These are phyloP conservation scores for Claviceps arundinis DNA, from an alignment of 2,329 filamentous ascomycete species.

Conservation along the genomic window DNA sequence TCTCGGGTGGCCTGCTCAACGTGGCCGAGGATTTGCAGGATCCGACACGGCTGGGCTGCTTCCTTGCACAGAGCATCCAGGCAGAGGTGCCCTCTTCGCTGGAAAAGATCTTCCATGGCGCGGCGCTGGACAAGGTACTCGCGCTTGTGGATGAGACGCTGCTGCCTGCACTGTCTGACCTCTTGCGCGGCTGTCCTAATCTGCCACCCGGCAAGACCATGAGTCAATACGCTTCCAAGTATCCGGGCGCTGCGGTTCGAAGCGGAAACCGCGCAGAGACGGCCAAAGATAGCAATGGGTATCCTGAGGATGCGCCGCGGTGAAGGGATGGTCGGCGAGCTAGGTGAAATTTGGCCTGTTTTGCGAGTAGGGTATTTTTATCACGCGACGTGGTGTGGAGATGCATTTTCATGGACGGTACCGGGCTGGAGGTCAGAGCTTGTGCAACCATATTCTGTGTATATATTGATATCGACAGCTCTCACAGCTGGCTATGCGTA, in stretches of 20 bases:
- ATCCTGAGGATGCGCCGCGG: slow-evolving; percentile 2
- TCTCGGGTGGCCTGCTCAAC: slow-evolving; percentile 33
- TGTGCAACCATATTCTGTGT: too few relatives aligned
- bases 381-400: not conserved
- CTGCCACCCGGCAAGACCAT: slow-evolving; percentile 5
- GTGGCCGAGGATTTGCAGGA: slow-evolving; percentile 3
- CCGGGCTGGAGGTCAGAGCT: too few relatives aligned
- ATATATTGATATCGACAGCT: too few relatives aligned
- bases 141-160: not conserved
- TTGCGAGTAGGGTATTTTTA: not conserved
- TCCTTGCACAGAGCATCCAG: slow-evolving; percentile 5
- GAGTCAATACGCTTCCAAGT: slow-evolving; percentile 3
- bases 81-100: slow-evolving; percentile 6
- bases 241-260: not conserved
- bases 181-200: slow-evolving; percentile 1
- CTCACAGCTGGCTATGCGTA: too few relatives aligned
- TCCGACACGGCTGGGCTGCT: not conserved
- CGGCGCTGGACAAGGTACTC: not conserved
- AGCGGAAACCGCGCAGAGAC: slow-evolving; percentile 1
- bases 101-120: slow-evolving; percentile 3
- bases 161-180: not conserved
- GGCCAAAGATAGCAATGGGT: slow-evolving; percentile 3
- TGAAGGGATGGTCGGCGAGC: not conserved
- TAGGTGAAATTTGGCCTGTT: not conserved
- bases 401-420: too few relatives aligned